These are phyloP conservation scores for Trichoderma cornu-damae DNA, from an alignment of 2,329 filamentous ascomycete genomes.

Conservation along the genomic window DNA sequence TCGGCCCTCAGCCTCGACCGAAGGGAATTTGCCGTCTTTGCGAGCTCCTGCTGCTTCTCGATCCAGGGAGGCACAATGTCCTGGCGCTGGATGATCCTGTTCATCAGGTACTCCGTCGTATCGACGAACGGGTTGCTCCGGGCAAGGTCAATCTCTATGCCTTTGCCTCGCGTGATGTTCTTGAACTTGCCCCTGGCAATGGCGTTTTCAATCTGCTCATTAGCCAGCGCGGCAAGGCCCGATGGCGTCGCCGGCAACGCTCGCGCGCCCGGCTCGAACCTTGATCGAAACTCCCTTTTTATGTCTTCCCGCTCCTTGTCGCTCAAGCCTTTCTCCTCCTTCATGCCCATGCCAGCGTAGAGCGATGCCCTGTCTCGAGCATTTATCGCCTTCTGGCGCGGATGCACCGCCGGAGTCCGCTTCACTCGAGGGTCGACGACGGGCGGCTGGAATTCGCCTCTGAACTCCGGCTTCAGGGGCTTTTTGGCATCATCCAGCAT, in stretches of 20 bases:
- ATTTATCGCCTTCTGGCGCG: slow-evolving; percentile 46
- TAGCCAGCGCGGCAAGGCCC: slow-evolving; percentile 77
- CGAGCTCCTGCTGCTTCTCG: slow-evolving; percentile 92
- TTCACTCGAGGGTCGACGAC: slow-evolving; percentile 51
- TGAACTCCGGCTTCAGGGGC: slow-evolving; percentile 51
- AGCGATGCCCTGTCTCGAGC: slow-evolving; percentile 54
- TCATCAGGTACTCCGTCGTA: slow-evolving; percentile 96
- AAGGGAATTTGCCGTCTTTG: slow-evolving; percentile 64
- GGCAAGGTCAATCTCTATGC: slow-evolving; percentile 73
- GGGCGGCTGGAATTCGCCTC: slow-evolving; percentile 43
- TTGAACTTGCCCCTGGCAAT: slow-evolving; percentile 86
- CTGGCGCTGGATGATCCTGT: slow-evolving; percentile 95
- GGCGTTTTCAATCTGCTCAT: slow-evolving; percentile 88
- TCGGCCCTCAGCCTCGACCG: slow-evolving; percentile 69
- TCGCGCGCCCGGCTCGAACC: slow-evolving; percentile 69
- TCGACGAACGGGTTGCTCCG: slow-evolving; percentile 87
- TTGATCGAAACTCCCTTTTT: slow-evolving; percentile 68
- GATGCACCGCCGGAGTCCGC: slow-evolving; percentile 34
- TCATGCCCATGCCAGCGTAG: slow-evolving; percentile 47
- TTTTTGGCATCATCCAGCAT: slow-evolving; percentile 81
- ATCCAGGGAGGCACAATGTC: slow-evolving; percentile 97
- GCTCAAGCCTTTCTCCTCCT: slow-evolving; percentile 49
- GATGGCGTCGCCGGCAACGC: slow-evolving; percentile 70
- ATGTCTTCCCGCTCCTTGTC: slow-evolving; percentile 69
- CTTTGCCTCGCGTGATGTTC: slow-evolving; percentile 74